Percentiles rank a stretch among this genome's conserved stretches.
Conservation (phyloP, 2,329 filamentous ascomycete genomes). For the Trichoderma polysporum region DNA sequence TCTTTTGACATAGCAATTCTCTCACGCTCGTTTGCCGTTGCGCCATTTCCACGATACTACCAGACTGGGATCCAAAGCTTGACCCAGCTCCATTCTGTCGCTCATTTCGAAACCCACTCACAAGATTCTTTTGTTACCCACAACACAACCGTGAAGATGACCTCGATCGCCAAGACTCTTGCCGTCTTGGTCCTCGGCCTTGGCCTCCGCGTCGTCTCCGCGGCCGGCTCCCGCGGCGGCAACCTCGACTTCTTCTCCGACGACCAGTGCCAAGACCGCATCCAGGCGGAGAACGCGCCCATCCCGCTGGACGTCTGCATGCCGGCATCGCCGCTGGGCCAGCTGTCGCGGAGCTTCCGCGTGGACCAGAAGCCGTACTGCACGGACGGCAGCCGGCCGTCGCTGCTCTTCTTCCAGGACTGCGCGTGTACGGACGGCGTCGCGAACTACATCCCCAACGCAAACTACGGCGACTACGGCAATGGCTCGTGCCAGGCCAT, state of each 20-base stretch:
- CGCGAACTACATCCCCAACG: slow-evolving; percentile 10
- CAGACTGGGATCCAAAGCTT: too few species aligned
- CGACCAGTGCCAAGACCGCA: slow-evolving; percentile 9
- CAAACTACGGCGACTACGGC: slow-evolving; percentile 13
- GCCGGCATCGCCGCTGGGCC: slow-evolving; percentile 2
- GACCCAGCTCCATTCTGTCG: not conserved
- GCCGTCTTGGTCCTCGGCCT: not conserved
- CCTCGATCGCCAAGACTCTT: not conserved
- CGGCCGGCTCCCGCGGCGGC: not conserved
- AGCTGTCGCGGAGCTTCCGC: not conserved
- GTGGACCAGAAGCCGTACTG: slow-evolving; percentile 15
- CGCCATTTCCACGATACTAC: not conserved
- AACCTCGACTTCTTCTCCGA: slow-evolving; percentile 14
- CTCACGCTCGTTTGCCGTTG: not conserved
- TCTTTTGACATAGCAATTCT: not conserved
- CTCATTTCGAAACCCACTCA: not conserved
- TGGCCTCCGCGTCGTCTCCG: not conserved
- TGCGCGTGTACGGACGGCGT: slow-evolving; percentile 10
- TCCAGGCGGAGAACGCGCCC: not conserved
- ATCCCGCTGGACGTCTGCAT: slow-evolving; percentile 14
- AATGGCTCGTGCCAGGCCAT: slow-evolving; percentile 15
- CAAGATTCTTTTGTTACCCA: too few species aligned
- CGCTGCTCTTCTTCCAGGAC: slow-evolving; percentile 17
- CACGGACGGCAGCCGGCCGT: slow-evolving; percentile 10
- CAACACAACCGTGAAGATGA: too few species aligned